A percentile compares a stretch with the other conserved stretches of the same genome.
Conservation (phyloP, 108 stramenopile genomes). For the Nitzschia inconspicua region DNA sequence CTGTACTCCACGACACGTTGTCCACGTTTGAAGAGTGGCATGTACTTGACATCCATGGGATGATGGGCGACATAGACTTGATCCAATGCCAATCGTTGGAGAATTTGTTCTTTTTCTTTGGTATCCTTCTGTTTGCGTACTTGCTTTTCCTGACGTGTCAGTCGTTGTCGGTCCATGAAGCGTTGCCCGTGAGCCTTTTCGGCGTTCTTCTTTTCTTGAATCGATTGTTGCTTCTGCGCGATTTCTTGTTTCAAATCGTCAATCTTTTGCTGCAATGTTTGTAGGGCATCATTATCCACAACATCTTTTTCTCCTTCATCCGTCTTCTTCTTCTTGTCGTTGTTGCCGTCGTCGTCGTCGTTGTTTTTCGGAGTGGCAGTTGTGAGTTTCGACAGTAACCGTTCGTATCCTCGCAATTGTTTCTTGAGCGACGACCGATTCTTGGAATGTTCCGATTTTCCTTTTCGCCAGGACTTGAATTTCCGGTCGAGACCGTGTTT, state of each 20-base stretch:
- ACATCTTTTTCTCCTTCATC: slow-evolving; percentile 28
- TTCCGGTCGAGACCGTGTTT: slow-evolving; percentile 68
- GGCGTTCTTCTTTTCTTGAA: slow-evolving; percentile 57
- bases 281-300: too few species aligned
- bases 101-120: slow-evolving; percentile 39
- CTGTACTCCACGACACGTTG: slow-evolving; percentile 53
- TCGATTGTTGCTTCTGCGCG: slow-evolving; percentile 17
- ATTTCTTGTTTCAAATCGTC: slow-evolving; percentile 32
- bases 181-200: slow-evolving; percentile 74
- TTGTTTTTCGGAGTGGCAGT: slow-evolving; percentile 2
- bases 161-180: slow-evolving; percentile 82
- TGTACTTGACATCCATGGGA: slow-evolving; percentile 68
- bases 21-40: slow-evolving; percentile 63
- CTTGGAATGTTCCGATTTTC: slow-evolving; percentile 49
- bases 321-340: slow-evolving; percentile 1
- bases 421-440: slow-evolving; percentile 51
- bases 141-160: slow-evolving; percentile 58
- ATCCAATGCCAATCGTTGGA: slow-evolving; percentile 63
- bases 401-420: slow-evolving; percentile 59
- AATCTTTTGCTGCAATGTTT: slow-evolving; percentile 53
- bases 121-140: slow-evolving; percentile 27
- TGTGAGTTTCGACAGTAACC: slow-evolving; percentile 51
- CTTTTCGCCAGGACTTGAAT: slow-evolving; percentile 76
- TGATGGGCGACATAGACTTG: slow-evolving; percentile 77
- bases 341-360: slow-evolving; percentile 11